Base-by-base conservation (phyloP, 495 filamentous ascomycete species). In the Penicillium taxi region DNA sequence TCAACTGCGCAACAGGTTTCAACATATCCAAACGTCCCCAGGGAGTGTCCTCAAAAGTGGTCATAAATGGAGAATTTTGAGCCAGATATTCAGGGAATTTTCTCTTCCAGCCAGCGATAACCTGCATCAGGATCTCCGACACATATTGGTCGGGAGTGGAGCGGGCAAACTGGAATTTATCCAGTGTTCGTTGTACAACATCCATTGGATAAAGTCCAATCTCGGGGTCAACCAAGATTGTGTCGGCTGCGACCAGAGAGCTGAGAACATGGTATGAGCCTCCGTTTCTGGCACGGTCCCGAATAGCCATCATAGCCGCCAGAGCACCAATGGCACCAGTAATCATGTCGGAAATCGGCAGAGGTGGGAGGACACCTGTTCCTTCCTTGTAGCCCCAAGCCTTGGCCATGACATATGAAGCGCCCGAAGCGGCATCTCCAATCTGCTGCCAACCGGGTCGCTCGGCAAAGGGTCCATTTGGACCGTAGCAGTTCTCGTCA, bases 331-430 rank as follows among this genome's bases (percentile, higher is more conserved):
- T 61, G 32, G 69, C 52, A 0, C 66, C 81, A 13, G 80, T 81
- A 8, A 73, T 72, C 61, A 85, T 84, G 50, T 84, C 81, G 11
- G 74, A 80, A 56, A 80, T 78, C 14, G 81, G 82, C 47, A 84
- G 81, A 2, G 78, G 77, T 30, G 81, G 80, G 1, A 84, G 69
- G 4, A 84, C 72, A 48, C 73, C 72, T 5, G 59, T 47, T 8
- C 79, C 79, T 47, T 81, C 77, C 9, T 68, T 64, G 68, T 69
- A 77, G 2, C 79, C 79, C 7, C 78, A 64, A 14, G 63, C 67
- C 6, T 65, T 30, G 4, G 42, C 47, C 35, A 42, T 50, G 7
- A 50, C 34, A 26, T 50, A 42, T 4, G 47, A 50, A 25, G 29
- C 37, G 6, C 47, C 47, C 4, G 47, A 45, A 19, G 47, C 64